Conservation (phyloP, 2,329 filamentous ascomycete genomes). For the Sclerotinia sclerotiorum region DNA sequence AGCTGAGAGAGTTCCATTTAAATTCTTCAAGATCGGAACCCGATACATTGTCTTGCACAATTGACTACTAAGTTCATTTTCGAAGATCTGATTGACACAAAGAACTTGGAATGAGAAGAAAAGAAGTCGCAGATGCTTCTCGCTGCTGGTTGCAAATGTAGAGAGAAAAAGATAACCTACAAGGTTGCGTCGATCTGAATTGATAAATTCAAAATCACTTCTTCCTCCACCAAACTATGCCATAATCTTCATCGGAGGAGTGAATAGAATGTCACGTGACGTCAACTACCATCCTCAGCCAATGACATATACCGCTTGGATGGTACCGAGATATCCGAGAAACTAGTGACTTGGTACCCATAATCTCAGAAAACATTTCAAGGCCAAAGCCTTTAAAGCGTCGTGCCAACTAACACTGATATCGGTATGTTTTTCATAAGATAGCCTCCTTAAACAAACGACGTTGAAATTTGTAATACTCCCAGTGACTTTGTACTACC, state of each 20-base stretch:
- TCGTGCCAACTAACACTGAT: background rate
- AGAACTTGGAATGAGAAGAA: background rate
- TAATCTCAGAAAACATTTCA: background rate
- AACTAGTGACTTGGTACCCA: background rate
- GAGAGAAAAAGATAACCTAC: background rate
- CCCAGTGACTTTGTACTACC: background rate
- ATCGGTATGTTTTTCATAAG: background rate
- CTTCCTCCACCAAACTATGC: background rate
- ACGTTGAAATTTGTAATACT: background rate
- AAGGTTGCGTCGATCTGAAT: background rate
- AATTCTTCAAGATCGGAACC: background rate
- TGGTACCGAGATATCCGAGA: background rate
- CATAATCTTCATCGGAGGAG: background rate
- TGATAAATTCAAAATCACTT: background rate
- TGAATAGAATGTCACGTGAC: background rate
- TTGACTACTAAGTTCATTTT: background rate
- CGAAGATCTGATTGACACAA: background rate
- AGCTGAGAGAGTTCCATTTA: background rate
- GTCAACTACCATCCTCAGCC: background rate
- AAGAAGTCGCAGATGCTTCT: background rate
- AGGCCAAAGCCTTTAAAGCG: background rate
- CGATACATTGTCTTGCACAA: background rate
- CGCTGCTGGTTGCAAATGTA: too few species aligned
- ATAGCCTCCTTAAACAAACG: conserved; percentile 4
- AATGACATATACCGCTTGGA: background rate